Evolutionary conservation across 208 protist species (phyloP), one percentile per base, ranked within the genome.

Genomic region (Novymonas esmeraldas): DNA sequence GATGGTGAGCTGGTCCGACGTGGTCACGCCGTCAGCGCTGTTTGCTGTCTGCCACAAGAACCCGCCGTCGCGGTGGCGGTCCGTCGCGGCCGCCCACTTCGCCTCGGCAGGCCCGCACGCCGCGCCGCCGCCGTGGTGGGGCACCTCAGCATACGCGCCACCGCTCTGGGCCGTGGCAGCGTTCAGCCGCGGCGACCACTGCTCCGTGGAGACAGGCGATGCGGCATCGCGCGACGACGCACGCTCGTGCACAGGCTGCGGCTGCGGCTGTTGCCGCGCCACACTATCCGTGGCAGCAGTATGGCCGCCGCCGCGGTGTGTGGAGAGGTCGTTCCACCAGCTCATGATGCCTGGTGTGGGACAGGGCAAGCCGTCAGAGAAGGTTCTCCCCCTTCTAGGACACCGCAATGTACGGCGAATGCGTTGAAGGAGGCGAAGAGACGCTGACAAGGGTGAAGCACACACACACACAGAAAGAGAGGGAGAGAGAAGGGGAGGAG

Each of bases 241-340:
- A n/a, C n/a, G n/a, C n/a, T n/a, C n/a, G n/a, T n/a, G n/a, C n/a
- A n/a, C n/a, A n/a, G n/a, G n/a, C n/a, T n/a, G n/a, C n/a, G n/a
- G n/a, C 2, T 44, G 33, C 20, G 20, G 54, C 10, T 20, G 54
- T 11, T 13, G 33, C 20, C 59, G 67, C 18, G 41, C 24, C 24
- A 24, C 16, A 36, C 59, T 49, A 34, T 73, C 67, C n/a, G 39
- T 42, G 10, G 18, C 13, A 14, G n/a, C n/a, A n/a, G n/a, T n/a
- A n/a, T n/a, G n/a, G n/a, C 44, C 20, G 16, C 24, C 46, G 52
- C 46, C 68, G 55, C 69, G 69, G 28, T 66, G 67, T 24, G 67
- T 66, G 11, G 59, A 60, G 24, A 73, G 61, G 51, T 66, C 62
- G 69, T 75, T 75, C 69, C 69, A 75, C 69, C 69, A 75, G 14